phyloP scores from a whole-genome alignment of 2,329 filamentous ascomycete genomes.

The Arthrinium phaeospermum region DNA sequence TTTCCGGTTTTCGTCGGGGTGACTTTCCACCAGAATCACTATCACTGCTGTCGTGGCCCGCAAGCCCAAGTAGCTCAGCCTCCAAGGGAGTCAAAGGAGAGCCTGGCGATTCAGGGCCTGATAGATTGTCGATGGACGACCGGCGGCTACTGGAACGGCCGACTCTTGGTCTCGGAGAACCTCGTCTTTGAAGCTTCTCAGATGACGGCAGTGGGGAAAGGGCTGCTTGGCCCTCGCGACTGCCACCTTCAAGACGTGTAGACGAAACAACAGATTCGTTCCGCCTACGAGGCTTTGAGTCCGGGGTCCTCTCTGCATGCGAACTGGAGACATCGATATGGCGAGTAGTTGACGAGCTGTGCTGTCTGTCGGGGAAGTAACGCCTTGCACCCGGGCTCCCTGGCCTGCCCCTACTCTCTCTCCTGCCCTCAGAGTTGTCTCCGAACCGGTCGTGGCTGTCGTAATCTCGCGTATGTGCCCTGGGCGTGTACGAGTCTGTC shows the following conservation, averaged over 20 bases:
- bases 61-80: constrained; percentile 37
- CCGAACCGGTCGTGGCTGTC: neutral
- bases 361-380: neutral
- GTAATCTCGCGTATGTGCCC: neutral
- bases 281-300: neutral
- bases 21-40: constrained; percentile 32
- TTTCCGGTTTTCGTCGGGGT: constrained; percentile 18
- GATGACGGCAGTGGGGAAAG: neutral
- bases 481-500: neutral
- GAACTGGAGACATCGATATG: neutral
- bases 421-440: neutral
- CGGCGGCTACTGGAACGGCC: constrained; percentile 28
- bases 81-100: constrained; percentile 39
- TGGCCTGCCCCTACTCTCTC: neutral
- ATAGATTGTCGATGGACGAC: constrained; percentile 28
- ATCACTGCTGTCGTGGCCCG: constrained; percentile 27
- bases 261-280: neutral
- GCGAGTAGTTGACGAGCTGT: neutral
- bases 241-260: neutral
- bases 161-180: neutral
- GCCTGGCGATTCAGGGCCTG: constrained; percentile 24
- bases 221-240: neutral
- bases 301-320: neutral
- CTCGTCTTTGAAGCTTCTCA: neutral
- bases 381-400: neutral